phyloP scores from a whole-genome alignment of 495 filamentous ascomycete genomes.

The Penicillium robsamsonii region DNA sequence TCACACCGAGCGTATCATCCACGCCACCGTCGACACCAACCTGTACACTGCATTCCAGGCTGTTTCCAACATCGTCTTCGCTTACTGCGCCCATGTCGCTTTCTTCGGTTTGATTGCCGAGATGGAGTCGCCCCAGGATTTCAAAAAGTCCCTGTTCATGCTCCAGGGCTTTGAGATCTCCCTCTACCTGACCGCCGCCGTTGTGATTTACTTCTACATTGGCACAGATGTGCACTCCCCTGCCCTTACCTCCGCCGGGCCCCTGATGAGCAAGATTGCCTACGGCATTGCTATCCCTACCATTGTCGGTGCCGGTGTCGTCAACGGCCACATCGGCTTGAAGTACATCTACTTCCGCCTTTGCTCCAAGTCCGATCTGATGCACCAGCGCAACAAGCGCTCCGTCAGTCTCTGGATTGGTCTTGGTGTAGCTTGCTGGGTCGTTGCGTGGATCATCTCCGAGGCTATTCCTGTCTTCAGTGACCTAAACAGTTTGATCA shows the following conservation, averaged over 20 bases:
- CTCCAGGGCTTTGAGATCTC: conserved; percentile 63
- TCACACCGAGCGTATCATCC: conserved; percentile 23
- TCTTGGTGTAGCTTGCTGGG: conserved; percentile 54
- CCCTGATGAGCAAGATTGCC: conserved; percentile 65
- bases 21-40: conserved; percentile 31
- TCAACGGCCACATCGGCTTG: conserved; percentile 60
- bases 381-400: conserved; percentile 53
- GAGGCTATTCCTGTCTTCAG: conserved; percentile 69
- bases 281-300: conserved; percentile 78
- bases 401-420: conserved; percentile 51
- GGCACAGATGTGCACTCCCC: conserved; percentile 65
- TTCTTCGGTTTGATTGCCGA: conserved; percentile 79
- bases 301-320: conserved; percentile 65
- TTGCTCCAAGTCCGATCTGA: conserved; percentile 50
- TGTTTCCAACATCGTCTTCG: conserved; percentile 54
- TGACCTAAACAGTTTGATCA: conserved; percentile 53
- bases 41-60: conserved; percentile 42
- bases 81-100: conserved; percentile 63
- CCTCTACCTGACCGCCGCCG: conserved; percentile 65
- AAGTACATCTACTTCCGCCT: conserved; percentile 69
- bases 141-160: conserved; percentile 62
- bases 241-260: conserved; percentile 65
- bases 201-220: conserved; percentile 71
- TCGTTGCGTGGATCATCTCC: conserved; percentile 66
- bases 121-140: conserved; percentile 67